Conservation (phyloP, 495 filamentous ascomycete genomes). For the Xylaria scruposa region DNA sequence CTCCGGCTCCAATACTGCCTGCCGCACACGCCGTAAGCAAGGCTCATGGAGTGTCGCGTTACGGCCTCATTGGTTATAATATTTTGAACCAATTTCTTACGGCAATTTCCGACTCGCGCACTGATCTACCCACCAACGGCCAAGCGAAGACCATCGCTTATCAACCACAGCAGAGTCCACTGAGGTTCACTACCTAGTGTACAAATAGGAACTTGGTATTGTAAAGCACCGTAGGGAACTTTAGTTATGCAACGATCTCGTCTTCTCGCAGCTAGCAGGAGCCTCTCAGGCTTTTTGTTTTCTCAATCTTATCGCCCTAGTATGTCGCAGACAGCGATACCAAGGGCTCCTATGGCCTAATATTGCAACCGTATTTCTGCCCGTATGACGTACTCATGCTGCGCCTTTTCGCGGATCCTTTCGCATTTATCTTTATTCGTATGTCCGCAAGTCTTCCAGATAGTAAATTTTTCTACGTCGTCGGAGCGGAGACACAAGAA, state of each 20-base stretch:
- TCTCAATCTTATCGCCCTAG: background rate
- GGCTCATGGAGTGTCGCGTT: background rate
- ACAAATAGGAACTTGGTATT: background rate
- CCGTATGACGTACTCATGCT: background rate
- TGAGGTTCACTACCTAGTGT: background rate
- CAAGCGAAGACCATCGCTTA: background rate
- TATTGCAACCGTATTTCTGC: background rate
- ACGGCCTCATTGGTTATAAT: background rate
- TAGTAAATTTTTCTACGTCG: background rate
- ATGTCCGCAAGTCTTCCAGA: background rate
- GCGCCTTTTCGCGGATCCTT: background rate
- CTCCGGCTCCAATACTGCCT: background rate
- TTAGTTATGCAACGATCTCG: background rate
- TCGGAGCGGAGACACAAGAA: background rate
- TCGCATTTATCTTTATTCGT: background rate
- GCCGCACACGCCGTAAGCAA: conserved; percentile 5
- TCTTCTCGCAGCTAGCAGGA: background rate
- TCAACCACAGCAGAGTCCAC: background rate
- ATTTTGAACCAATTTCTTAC: background rate
- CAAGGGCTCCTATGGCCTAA: background rate
- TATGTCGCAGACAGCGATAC: background rate
- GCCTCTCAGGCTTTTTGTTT: background rate
- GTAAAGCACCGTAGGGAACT: background rate
- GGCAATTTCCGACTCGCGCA: background rate
- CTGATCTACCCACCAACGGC: background rate